Percentiles rank a stretch among this genome's conserved stretches.
These are phyloP conservation scores for Aspergillus sp. DNA, from an alignment of 2,329 filamentous ascomycete genomes.

Conservation along the genomic window DNA sequence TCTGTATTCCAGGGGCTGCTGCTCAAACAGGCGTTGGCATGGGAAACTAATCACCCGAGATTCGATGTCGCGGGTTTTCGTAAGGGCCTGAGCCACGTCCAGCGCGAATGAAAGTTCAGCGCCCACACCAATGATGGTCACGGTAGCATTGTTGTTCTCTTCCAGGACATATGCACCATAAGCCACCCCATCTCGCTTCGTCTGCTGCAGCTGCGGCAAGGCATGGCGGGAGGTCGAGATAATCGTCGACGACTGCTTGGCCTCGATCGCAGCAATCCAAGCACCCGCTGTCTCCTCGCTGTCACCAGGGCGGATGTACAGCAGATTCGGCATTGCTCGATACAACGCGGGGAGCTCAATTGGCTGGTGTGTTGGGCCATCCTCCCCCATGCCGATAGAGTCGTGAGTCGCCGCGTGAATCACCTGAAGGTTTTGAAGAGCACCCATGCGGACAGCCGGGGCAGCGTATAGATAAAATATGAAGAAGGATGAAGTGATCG, in stretches of 20 bases:
- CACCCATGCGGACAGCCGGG: slow-evolving; percentile 53
- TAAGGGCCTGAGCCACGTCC: slow-evolving; percentile 32
- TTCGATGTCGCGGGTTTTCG: slow-evolving; percentile 32
- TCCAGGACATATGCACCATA: slow-evolving; percentile 38
- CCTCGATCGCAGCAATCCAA: slow-evolving; percentile 33
- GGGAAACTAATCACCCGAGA: slow-evolving; percentile 45
- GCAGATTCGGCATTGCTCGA: slow-evolving; percentile 55
- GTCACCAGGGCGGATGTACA: slow-evolving; percentile 54
- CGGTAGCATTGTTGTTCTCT: slow-evolving; percentile 27
- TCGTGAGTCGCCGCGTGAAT: slow-evolving; percentile 58
- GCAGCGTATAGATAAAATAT: slow-evolving; percentile 56
- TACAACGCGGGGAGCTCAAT: slow-evolving; percentile 51
- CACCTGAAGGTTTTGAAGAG: slow-evolving; percentile 46
- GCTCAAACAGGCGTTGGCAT: slow-evolving; percentile 44
- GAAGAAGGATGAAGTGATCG: slow-evolving; percentile 53
- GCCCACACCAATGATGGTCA: slow-evolving; percentile 45
- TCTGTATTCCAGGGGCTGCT: slow-evolving; percentile 40
- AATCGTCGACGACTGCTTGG: slow-evolving; percentile 34
- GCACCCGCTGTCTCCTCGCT: slow-evolving; percentile 48
- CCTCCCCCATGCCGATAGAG: slow-evolving; percentile 51
- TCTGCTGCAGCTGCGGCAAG: slow-evolving; percentile 32
- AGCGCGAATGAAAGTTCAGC: slow-evolving; percentile 44
- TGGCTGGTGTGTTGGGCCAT: slow-evolving; percentile 57
- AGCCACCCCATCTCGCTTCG: slow-evolving; percentile 30
- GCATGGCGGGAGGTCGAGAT: slow-evolving; percentile 39